phyloP scores from a whole-genome alignment of 2,329 filamentous ascomycete genomes.

The Fusarium kyushuense region DNA sequence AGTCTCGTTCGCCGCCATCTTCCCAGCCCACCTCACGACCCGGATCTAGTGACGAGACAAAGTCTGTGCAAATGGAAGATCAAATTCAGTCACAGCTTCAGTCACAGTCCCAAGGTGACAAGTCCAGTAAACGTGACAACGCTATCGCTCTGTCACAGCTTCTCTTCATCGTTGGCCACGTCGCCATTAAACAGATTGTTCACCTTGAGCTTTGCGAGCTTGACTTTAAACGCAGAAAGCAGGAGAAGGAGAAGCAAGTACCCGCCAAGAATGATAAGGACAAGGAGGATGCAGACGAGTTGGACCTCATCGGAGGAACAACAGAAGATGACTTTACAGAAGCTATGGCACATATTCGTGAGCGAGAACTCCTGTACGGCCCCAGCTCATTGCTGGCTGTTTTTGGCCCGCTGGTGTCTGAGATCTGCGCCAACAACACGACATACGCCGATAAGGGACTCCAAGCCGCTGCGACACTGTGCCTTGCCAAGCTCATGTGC shows the following conservation, averaged over 20 bases:
- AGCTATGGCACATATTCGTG: slow-evolving; percentile 84
- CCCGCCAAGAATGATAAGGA: slow-evolving; percentile 63
- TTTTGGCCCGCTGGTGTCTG: slow-evolving; percentile 90
- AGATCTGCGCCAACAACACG: slow-evolving; percentile 95
- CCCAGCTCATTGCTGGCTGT: slow-evolving; percentile 85
- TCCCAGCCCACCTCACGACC: slow-evolving; percentile 65
- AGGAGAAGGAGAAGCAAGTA: slow-evolving; percentile 80
- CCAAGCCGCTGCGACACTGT: slow-evolving; percentile 92
- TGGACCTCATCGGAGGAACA: slow-evolving; percentile 96
- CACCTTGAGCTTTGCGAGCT: slow-evolving; percentile 97
- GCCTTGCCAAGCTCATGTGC: slow-evolving; percentile 98
- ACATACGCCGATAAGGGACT: slow-evolving; percentile 89
- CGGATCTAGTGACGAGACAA: slow-evolving; percentile 59
- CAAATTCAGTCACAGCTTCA: slow-evolving; percentile 48
- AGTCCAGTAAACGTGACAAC: slow-evolving; percentile 71
- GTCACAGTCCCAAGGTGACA: slow-evolving; percentile 51
- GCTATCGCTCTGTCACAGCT: slow-evolving; percentile 87
- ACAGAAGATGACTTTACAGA: slow-evolving; percentile 94
- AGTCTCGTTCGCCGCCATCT: slow-evolving; percentile 53
- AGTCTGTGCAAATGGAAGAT: slow-evolving; percentile 49
- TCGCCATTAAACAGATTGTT: slow-evolving; percentile 98
- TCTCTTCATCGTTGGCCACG: slow-evolving; percentile 93
- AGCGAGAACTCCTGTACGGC: slow-evolving; percentile 85
- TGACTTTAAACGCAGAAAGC: slow-evolving; percentile 97
- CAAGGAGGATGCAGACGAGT: slow-evolving; percentile 81